phyloP scores from a whole-genome alignment of 2,329 filamentous ascomycete genomes.

The Penicillium sp. region DNA sequence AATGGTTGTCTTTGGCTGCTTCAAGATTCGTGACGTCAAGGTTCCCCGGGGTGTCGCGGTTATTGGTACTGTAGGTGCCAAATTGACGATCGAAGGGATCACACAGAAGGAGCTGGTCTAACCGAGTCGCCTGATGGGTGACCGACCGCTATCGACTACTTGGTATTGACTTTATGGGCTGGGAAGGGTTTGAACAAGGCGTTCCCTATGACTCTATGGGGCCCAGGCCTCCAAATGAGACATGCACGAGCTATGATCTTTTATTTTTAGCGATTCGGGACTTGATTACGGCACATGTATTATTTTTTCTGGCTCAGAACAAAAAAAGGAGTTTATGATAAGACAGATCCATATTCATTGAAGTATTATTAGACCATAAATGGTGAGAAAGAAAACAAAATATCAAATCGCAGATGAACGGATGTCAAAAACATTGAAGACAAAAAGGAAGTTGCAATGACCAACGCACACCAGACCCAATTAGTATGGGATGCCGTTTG shows the following conservation, averaged over 20 bases:
- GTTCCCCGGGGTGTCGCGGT: constrained; percentile 65
- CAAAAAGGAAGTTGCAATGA: not conserved
- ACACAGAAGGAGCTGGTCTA: constrained; percentile 21
- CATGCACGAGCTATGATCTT: not conserved
- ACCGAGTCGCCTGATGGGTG: not conserved
- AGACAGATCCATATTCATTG: not conserved
- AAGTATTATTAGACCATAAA: not conserved
- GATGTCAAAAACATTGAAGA: not conserved
- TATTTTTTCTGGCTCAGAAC: not conserved
- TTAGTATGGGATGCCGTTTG: constrained; percentile 95
- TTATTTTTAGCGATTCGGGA: not conserved
- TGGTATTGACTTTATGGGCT: not conserved
- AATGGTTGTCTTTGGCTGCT: constrained; percentile 68
- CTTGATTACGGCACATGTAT: not conserved
- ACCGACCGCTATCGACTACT: not conserved
- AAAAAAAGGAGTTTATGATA: not conserved
- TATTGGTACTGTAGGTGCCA: constrained; percentile 53
- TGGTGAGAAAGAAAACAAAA: not conserved
- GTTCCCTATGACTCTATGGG: not conserved
- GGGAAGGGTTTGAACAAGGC: not conserved
- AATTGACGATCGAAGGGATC: constrained; percentile 27
- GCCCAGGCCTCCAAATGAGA: not conserved
- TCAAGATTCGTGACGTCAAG: constrained; percentile 61
- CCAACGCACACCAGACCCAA: not conserved
- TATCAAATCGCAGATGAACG: not conserved